Evolutionary conservation across 495 filamentous ascomycete genomes (phyloP).

Genomic region (Neurospora hispaniola): DNA sequence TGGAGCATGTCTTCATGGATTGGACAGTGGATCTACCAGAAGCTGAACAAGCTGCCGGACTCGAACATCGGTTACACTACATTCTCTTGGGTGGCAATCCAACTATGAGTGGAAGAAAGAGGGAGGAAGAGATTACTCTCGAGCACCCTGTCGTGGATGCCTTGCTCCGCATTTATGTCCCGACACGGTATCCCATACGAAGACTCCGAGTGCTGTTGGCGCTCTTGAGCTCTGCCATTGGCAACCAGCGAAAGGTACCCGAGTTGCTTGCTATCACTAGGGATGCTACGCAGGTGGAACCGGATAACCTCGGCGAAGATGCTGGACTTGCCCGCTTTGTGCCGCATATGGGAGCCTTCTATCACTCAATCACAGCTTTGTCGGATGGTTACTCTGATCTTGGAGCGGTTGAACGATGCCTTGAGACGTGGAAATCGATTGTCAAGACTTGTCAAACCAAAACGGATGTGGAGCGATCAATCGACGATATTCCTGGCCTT

Average conservation of each 20-base stretch:
- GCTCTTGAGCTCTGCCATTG: constrained; percentile 28
- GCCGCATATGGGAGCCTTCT: constrained; percentile 48
- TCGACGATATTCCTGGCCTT: constrained; percentile 53
- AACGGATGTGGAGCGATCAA: constrained; percentile 37
- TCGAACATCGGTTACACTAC: constrained; percentile 39
- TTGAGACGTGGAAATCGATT: constrained; percentile 44
- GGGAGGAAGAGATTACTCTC: constrained; percentile 17
- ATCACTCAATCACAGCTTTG: constrained; percentile 44
- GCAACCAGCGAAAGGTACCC: constrained; percentile 16
- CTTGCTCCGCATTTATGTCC: constrained; percentile 32
- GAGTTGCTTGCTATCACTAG: constrained; percentile 29
- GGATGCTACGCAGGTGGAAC: constrained; percentile 22
- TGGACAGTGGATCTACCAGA: constrained; percentile 35
- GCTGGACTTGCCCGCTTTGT: constrained; percentile 39
- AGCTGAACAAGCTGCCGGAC: constrained; percentile 33
- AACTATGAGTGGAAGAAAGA: constrained; percentile 2
- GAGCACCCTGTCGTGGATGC: constrained; percentile 27
- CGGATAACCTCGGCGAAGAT: constrained; percentile 40
- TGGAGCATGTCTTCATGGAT: constrained; percentile 34
- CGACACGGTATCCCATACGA: constrained; percentile 32
- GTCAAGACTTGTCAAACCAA: constrained; percentile 36
- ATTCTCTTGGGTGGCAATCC: constrained; percentile 20
- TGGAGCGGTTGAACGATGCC: constrained; percentile 35
- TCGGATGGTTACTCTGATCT: constrained; percentile 37
- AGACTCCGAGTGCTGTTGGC: constrained; percentile 30